Percentiles rank a stretch among this genome's conserved stretches.
Evolutionary conservation across 768 basidiomycete genomes (phyloP).

Genomic region (Lyophyllum atratum): DNA sequence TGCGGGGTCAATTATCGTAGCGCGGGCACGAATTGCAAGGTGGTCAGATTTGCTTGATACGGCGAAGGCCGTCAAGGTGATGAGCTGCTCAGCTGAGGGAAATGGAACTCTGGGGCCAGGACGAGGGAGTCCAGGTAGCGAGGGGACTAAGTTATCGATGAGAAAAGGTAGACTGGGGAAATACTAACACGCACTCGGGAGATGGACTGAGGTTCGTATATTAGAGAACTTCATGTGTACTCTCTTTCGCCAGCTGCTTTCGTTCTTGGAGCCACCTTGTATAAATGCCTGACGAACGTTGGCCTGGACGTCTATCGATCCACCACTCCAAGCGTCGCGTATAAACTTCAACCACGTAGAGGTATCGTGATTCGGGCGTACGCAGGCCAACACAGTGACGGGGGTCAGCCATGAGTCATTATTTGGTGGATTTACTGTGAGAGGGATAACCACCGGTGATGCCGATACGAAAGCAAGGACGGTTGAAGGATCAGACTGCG

Average conservation of each 20-base stretch:
- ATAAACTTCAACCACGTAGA: conserved; percentile 51
- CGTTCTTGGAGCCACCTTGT: conserved; percentile 48
- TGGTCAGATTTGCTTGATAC: conserved; percentile 31
- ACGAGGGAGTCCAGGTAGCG: conserved; percentile 64
- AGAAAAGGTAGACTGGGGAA: neutral
- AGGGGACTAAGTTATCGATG: conserved; percentile 48
- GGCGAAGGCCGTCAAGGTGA: conserved; percentile 61
- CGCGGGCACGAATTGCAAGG: conserved; percentile 50
- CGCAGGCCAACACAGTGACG: conserved; percentile 49
- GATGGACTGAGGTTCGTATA: conserved; percentile 44
- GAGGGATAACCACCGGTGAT: conserved; percentile 54
- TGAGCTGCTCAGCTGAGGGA: conserved; percentile 57
- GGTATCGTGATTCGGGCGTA: conserved; percentile 56
- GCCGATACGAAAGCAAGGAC: conserved; percentile 50
- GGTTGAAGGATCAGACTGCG: conserved; percentile 38
- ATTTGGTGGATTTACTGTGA: conserved; percentile 51
- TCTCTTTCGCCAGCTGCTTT: conserved; percentile 49
- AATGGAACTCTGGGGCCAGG: conserved; percentile 53
- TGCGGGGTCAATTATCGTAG: conserved; percentile 59
- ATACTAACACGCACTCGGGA: conserved; percentile 50
- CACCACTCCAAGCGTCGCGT: conserved; percentile 58
- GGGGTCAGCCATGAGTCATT: conserved; percentile 61
- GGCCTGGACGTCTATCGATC: conserved; percentile 45
- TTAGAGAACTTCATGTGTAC: conserved; percentile 43
- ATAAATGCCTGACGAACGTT: conserved; percentile 45